phyloP scores from a whole-genome alignment of 768 basidiomycete genomes.

The Kondoa subrosea region DNA sequence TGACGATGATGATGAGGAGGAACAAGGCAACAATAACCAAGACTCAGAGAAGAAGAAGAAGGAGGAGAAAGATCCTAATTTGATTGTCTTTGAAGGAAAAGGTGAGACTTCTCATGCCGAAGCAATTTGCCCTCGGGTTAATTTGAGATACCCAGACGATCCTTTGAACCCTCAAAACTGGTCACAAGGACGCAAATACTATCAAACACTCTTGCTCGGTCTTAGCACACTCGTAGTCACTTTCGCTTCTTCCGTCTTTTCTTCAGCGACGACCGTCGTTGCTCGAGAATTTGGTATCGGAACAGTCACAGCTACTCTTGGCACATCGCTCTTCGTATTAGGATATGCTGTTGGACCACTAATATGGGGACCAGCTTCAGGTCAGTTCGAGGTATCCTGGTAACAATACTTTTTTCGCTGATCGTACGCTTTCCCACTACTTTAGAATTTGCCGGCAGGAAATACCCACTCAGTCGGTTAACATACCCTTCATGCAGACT shows the following conservation, averaged over 20 bases:
- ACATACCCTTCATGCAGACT: too few species aligned
- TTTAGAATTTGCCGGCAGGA: too few species aligned
- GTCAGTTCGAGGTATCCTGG: too few species aligned
- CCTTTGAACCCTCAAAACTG: background rate
- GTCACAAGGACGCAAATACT: background rate
- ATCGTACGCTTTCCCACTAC: background rate
- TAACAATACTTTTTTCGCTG: background rate
- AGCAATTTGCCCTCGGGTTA: too few species aligned
- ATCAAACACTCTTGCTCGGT: background rate
- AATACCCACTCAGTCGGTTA: too few species aligned
- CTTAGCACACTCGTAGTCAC: background rate
- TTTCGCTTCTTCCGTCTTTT: background rate
- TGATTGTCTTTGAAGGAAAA: too few species aligned
- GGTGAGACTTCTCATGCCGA: too few species aligned
- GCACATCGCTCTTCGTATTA: background rate
- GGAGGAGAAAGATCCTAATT: background rate
- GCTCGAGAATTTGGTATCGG: background rate
- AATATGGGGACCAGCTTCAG: too few species aligned
- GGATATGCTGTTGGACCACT: background rate
- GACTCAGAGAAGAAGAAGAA: slow-evolving; percentile 3
- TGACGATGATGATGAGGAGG: slow-evolving; percentile 9
- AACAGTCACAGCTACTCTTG: background rate
- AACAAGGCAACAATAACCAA: slow-evolving; percentile 2
- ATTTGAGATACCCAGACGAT: background rate
- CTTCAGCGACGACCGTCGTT: background rate